Evolutionary conservation across 345 rosid genomes (phyloP), one percentile per base, ranked within the genome.

Genomic region (Durio zibethinus): DNA sequence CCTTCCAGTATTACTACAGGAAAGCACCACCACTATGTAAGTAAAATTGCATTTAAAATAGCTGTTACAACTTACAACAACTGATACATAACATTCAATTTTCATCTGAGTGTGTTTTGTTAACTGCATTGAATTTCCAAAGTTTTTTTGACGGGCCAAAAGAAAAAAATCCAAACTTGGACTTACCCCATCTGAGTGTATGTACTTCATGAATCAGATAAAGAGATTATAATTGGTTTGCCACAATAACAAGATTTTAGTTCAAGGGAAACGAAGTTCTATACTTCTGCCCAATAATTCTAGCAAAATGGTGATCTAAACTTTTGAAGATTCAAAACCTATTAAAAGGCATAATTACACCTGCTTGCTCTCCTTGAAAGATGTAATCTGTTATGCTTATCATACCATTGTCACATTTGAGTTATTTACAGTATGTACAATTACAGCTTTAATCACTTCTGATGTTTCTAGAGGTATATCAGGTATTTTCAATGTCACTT

Each of bases 1-100:
- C 86, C 99, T 85, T 68, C 99, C 99, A 50, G 93, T 92, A 80
- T 80, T 85, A 74, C 99, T 96, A 88, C 84, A 86, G 42, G 81
- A 35, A 83, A 75, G 80, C 42, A 67, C 36, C 52, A 27, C 15
- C 56, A 27, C 12, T 29, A 62, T 68, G 57, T 65, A 54, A 81
- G 75, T 31, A 20, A 63, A 33, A 42, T 63, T 63, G 68, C 43
- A 62, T 16, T 62, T 38, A 62, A 62, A 31, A 16, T 16, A 33
- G 42, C 21, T 62, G 33, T 68, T 16, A n/a, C 67, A 72, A 65
- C 27, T 68, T 16, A n/a, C 67, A 72, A 65, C 27, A 71, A 40
- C 54, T 56, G 23, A 33, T 14, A 29, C 11, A 2, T 2, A 15
- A 48, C 21, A 25, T 50, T 50, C 54, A 4, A 18, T 70, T 18